These are phyloP conservation scores for Fusarium albidum DNA, from an alignment of 2,329 filamentous ascomycete genomes.

Conservation along the genomic window DNA sequence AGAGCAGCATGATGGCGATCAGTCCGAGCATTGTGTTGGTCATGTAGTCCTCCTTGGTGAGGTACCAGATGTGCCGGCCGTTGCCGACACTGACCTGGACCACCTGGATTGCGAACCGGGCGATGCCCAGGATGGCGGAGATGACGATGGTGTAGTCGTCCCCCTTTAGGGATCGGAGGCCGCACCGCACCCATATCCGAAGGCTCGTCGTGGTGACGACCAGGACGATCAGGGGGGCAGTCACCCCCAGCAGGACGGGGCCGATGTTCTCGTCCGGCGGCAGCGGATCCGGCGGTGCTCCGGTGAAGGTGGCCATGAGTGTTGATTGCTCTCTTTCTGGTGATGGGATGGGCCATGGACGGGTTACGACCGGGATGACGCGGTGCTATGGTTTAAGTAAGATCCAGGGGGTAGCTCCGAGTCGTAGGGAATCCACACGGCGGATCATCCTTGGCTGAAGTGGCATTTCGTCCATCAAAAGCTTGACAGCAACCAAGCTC, in stretches of 20 bases:
- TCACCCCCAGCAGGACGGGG: slow-evolving; percentile 43
- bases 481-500: too few species aligned
- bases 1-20: slow-evolving; percentile 52
- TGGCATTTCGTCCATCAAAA: too few species aligned
- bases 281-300: slow-evolving; percentile 38
- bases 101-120: slow-evolving; percentile 45
- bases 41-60: slow-evolving; percentile 43
- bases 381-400: too few species aligned
- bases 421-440: too few species aligned
- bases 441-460: too few species aligned
- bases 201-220: slow-evolving; percentile 44
- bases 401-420: too few species aligned
- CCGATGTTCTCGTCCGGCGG: slow-evolving; percentile 48
- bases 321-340: too few species aligned
- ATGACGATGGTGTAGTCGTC: slow-evolving; percentile 50
- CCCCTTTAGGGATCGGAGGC: slow-evolving; percentile 43
- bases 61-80: slow-evolving; percentile 48
- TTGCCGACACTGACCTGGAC: slow-evolving; percentile 47
- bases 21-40: slow-evolving; percentile 49
- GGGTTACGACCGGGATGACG: too few species aligned
- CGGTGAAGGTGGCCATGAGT: slow-evolving; percentile 21
- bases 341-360: too few species aligned
- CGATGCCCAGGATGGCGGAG: slow-evolving; percentile 41
- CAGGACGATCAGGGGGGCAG: slow-evolving; percentile 43
- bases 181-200: slow-evolving; percentile 43